phyloP scores from a whole-genome alignment of 83 land plant genomes.

The Picea engelmannii region DNA sequence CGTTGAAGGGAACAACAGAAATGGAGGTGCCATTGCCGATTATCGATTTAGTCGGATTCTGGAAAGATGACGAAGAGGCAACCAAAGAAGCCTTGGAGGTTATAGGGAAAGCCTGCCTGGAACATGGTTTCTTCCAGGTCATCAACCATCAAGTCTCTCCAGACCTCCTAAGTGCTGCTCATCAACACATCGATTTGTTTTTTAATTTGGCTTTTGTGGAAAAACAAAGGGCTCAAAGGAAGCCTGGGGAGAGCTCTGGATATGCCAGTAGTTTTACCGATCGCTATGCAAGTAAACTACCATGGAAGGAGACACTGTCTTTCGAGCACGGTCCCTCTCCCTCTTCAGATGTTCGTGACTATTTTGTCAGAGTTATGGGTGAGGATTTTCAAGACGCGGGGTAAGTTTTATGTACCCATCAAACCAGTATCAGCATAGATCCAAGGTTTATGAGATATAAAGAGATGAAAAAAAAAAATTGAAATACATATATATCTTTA shows the following conservation, averaged over 20 bases:
- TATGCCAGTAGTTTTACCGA: conserved; percentile 59
- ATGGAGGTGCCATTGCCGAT: conserved; percentile 40
- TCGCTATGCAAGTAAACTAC: conserved; percentile 46
- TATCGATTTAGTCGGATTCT: conserved; percentile 35
- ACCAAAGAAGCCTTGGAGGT: conserved; percentile 11
- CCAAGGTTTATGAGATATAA: background rate
- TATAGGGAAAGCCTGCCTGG: conserved; percentile 32
- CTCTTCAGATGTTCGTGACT: conserved; percentile 24
- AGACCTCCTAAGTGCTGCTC: conserved; percentile 36
- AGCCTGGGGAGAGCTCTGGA: conserved; percentile 43
- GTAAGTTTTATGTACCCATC: conserved; percentile 15
- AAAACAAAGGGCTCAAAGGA: conserved; percentile 33
- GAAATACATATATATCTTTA: too few relatives aligned
- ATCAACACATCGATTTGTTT: conserved; percentile 25
- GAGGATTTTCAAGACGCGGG: conserved; percentile 17
- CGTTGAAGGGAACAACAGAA: background rate
- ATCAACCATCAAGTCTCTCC: conserved; percentile 50
- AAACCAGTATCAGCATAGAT: background rate
- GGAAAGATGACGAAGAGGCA: conserved; percentile 20
- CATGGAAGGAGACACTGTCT: conserved; percentile 71
- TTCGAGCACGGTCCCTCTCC: conserved; percentile 30
- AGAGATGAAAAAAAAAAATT: too few relatives aligned
- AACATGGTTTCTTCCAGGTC: conserved; percentile 63
- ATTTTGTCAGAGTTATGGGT: conserved; percentile 31
- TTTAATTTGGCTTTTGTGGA: conserved; percentile 27